phyloP scores from a whole-genome alignment of 2,329 filamentous ascomycete species.

The Scedosporium minutisporum region DNA sequence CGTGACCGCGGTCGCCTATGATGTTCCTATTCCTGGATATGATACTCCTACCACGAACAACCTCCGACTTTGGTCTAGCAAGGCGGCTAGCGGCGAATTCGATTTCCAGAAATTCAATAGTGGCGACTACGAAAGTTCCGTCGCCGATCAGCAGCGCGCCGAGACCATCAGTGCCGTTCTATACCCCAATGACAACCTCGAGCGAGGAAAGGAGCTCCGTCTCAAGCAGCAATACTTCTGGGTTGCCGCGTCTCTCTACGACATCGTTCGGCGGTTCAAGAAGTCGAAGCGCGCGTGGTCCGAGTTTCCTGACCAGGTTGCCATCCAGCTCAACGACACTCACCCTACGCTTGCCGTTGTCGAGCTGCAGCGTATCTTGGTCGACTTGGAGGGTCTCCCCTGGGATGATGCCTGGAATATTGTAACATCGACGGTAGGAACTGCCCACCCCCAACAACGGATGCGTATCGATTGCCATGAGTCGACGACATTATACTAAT shows the following conservation, averaged over 20 bases:
- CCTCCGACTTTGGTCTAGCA: conserved; percentile 92
- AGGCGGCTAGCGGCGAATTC: conserved; percentile 92
- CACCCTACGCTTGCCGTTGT: conserved; percentile 95
- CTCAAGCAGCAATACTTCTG: conserved; percentile 99
- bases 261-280: conserved; percentile 97
- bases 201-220: conserved; percentile 91
- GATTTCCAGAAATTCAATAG: conserved; percentile 99
- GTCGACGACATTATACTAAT: background rate
- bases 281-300: conserved; percentile 87
- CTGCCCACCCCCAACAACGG: background rate
- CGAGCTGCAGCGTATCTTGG: conserved; percentile 83
- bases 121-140: conserved; percentile 94
- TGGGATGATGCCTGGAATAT: conserved; percentile 92
- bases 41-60: conserved; percentile 90
- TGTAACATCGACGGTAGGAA: conserved; percentile 54
- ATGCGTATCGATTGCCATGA: no score
- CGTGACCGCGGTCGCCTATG: conserved; percentile 86
- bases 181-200: conserved; percentile 96
- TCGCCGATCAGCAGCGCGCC: conserved; percentile 96
- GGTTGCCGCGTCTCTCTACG: conserved; percentile 92
- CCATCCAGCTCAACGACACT: conserved; percentile 96
- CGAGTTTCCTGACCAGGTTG: conserved; percentile 88
- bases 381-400: conserved; percentile 81
- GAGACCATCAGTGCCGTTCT: conserved; percentile 97
- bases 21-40: conserved; percentile 86